Base-by-base conservation (phyloP, 2,329 filamentous ascomycete species). In the Cryphonectria parasitica region DNA sequence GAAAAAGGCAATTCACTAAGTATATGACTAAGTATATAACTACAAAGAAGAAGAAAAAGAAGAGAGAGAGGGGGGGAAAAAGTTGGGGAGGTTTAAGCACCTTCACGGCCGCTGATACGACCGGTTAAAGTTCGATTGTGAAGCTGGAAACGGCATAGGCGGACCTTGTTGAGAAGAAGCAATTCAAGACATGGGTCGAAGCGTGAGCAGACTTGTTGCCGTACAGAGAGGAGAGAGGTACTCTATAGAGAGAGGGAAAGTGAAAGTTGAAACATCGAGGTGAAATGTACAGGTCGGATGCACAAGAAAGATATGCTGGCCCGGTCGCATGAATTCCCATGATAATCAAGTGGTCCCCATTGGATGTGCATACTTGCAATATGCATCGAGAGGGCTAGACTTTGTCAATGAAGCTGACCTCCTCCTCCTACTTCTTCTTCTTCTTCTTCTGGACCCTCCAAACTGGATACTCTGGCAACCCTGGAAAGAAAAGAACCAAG, bases 181-280 rank as follows among this genome's bases (percentile, higher is more conserved):
- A 58, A 58, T 31, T 58, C 54, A 8, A 58, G 54, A 31, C 54
- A 58, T 58, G 28, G 54, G 54, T 31, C 54, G 54, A 58, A 58
- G 54, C 28, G 10, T 34, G 52, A 49, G 22, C 45, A 49, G 52
- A 56, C 25, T n/a, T 11, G 52, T 28, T 49, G 45, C 45, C 45
- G 45, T n/a, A n/a, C 45, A 49, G 45, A 10, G 43, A 22, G 6
- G 1, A 15, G 15, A 3, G 28, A 58, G 54, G 25, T 58, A 8
- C 54, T 58, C 19, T 58, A 2, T 22, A n/a, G 25, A 28, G 11
- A 28, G 52, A 56, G 22, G 45, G 22, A 49, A 49, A 8, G 54
- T 34, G 28, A 17, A 17, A 34, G 3, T 31, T 58, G 54, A 31
- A 58, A 58, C 54, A 58, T 31, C 34, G 28, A 31, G 28, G 13